phyloP scores from a whole-genome alignment of 768 basidiomycete species.

The Serendipita indica region DNA sequence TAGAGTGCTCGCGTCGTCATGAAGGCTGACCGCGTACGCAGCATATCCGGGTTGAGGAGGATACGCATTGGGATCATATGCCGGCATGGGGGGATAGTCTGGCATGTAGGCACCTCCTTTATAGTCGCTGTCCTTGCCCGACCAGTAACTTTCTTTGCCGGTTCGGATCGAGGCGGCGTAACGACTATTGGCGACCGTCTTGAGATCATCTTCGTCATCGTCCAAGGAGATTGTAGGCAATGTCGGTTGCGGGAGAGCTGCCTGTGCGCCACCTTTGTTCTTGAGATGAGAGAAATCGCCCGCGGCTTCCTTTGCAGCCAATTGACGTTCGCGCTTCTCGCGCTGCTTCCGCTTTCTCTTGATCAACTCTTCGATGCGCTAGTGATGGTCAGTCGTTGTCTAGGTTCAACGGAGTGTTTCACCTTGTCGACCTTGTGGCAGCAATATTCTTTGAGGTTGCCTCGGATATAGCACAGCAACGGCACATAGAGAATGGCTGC shows the following conservation, averaged over 20 bases:
- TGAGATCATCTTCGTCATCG: slow-evolving; percentile 46
- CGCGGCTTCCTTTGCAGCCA: slow-evolving; percentile 81
- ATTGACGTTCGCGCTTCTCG: slow-evolving; percentile 57
- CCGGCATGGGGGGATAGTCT: slow-evolving; percentile 16
- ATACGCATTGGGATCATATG: slow-evolving; percentile 10
- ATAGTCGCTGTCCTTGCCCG: slow-evolving; percentile 11
- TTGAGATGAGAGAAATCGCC: slow-evolving; percentile 85
- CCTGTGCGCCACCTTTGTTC: slow-evolving; percentile 79
- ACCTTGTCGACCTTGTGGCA: slow-evolving; percentile 99
- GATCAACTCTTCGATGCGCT: slow-evolving; percentile 90
- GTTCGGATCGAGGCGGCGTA: slow-evolving; percentile 1
- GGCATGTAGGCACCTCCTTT: slow-evolving; percentile 9
- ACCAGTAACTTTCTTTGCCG: slow-evolving; percentile 11
- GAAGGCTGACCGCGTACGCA: slow-evolving; percentile 7
- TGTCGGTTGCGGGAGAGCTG: slow-evolving; percentile 84
- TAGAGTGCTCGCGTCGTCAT: not conserved
- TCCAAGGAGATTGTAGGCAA: slow-evolving; percentile 84
- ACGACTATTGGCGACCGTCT: slow-evolving; percentile 21
- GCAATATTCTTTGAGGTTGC: slow-evolving; percentile 98
- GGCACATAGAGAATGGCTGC: slow-evolving; percentile 87
- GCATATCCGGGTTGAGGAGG: slow-evolving; percentile 7
- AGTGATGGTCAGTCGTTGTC: slow-evolving; percentile 9
- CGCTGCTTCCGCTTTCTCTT: slow-evolving; percentile 83
- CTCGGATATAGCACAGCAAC: slow-evolving; percentile 88
- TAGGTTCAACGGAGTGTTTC: slow-evolving; percentile 13